Conservation (phyloP, 768 basidiomycete species). For the Agaricus subrufescens region DNA sequence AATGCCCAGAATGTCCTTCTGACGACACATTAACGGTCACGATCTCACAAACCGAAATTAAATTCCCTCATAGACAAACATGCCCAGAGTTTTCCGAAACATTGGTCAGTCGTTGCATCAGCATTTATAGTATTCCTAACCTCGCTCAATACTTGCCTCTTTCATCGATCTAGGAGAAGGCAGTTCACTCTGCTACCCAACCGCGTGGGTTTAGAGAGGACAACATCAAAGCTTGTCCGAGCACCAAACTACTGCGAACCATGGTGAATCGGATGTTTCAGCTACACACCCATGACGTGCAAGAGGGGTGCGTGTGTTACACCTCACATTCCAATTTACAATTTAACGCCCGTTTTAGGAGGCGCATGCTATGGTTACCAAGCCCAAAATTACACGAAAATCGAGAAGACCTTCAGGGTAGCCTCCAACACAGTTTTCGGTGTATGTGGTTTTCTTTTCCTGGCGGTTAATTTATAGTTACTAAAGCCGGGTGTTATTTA, state of each 20-base stretch:
- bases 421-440: neutral
- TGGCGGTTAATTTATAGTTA: neutral
- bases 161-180: constrained; percentile 19
- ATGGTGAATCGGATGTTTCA: constrained; percentile 46
- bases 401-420: too few species aligned
- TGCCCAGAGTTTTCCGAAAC: constrained; percentile 32
- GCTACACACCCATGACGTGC: constrained; percentile 52
- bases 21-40: neutral
- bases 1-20: neutral
- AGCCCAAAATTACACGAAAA: too few species aligned
- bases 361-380: constrained; percentile 16
- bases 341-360: constrained; percentile 5
- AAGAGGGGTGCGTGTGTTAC: constrained; percentile 30
- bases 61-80: constrained; percentile 23
- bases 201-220: too few species aligned
- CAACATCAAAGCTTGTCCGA: too few species aligned
- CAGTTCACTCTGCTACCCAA: constrained; percentile 32
- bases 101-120: constrained; percentile 26
- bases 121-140: neutral
- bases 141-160: neutral
- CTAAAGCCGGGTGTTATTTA: neutral
- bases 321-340: neutral
- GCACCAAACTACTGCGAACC: constrained; percentile 35
- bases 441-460: constrained; percentile 6
- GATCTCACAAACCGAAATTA: neutral